phyloP scores from a whole-genome alignment of 306 rosid genomes.

The Datisca glomerata region DNA sequence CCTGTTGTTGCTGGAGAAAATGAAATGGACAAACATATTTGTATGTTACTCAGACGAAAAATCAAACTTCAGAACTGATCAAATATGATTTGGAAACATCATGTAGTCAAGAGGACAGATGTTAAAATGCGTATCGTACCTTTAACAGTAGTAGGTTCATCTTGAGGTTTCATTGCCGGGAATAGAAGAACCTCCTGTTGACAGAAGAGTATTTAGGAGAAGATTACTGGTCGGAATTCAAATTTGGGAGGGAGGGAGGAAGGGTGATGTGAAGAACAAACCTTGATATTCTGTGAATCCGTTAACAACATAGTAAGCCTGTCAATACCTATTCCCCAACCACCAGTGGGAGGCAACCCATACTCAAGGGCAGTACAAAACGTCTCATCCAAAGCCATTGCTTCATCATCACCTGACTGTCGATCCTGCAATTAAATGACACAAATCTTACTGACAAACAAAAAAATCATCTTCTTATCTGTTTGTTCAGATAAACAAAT shows the following conservation, averaged over 20 bases:
- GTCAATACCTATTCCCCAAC: slow-evolving; percentile 98
- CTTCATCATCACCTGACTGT: slow-evolving; percentile 95
- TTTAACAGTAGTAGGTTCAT: slow-evolving; percentile 31
- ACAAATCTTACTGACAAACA: slow-evolving; percentile 6
- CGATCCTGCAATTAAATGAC: slow-evolving; percentile 47
- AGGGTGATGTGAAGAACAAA: slow-evolving; percentile 3
- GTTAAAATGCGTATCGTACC: slow-evolving; percentile 11
- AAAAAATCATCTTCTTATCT: too few relatives aligned
- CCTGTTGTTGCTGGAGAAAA: slow-evolving; percentile 2
- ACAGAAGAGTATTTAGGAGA: slow-evolving; percentile 8
- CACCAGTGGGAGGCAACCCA: slow-evolving; percentile 95
- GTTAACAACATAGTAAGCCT: slow-evolving; percentile 70
- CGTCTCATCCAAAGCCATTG: slow-evolving; percentile 84
- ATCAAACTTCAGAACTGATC: not conserved
- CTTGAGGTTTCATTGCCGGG: slow-evolving; percentile 95
- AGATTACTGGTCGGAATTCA: not conserved
- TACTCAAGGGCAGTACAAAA: slow-evolving; percentile 85
- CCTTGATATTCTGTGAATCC: slow-evolving; percentile 91
- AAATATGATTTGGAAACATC: too few relatives aligned
- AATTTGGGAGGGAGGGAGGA: not conserved
- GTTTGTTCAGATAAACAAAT: too few relatives aligned
- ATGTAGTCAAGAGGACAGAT: too few relatives aligned
- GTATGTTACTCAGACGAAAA: too few relatives aligned
- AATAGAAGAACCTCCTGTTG: slow-evolving; percentile 87
- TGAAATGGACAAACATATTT: not conserved